Percentiles rank a stretch among this genome's conserved stretches.
These are phyloP conservation scores for Litsea cubeba DNA, from an alignment of 164 flowering plant genomes.

Conservation along the genomic window DNA sequence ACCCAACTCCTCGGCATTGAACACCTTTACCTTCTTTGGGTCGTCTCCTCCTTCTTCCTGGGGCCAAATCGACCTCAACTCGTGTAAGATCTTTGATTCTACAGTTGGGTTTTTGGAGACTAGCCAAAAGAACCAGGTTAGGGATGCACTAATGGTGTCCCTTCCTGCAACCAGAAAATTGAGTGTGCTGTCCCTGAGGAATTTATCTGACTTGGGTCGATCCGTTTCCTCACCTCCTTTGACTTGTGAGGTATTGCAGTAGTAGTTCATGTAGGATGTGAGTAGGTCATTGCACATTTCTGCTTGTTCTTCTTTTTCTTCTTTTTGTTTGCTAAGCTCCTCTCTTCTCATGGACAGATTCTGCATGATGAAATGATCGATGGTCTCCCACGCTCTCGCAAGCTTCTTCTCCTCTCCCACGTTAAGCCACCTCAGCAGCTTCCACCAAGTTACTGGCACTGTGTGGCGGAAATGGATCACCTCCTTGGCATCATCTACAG, in stretches of 20 bases:
- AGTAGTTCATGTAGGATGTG: slow-evolving; percentile 8
- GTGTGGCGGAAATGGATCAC: slow-evolving; percentile 22
- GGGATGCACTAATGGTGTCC: slow-evolving; percentile 31
- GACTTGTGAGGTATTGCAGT: neutral
- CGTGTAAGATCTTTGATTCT: slow-evolving; percentile 26
- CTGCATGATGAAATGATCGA: slow-evolving; percentile 12
- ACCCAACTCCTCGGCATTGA: slow-evolving; percentile 9
- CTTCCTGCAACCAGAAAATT: slow-evolving; percentile 31
- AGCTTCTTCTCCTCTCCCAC: slow-evolving; percentile 22
- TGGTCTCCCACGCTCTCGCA: slow-evolving; percentile 1
- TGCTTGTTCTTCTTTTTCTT: neutral
- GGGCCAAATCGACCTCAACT: slow-evolving; percentile 1
- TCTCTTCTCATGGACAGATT: slow-evolving; percentile 11
- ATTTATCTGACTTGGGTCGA: slow-evolving; percentile 11
- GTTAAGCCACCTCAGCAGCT: slow-evolving; percentile 23
- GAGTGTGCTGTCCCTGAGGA: slow-evolving; percentile 25
- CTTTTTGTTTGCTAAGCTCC: neutral
- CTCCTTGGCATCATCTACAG: slow-evolving; percentile 29
- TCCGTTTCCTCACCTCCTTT: neutral
- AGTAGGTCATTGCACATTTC: slow-evolving; percentile 18
- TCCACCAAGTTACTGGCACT: slow-evolving; percentile 32
- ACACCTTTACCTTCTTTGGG: neutral
- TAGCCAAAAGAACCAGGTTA: slow-evolving; percentile 41
- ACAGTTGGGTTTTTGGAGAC: slow-evolving; percentile 24
- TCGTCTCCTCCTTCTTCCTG: neutral